Conservation (phyloP, 139 green algal species). For the Picochlorum sp. region DNA sequence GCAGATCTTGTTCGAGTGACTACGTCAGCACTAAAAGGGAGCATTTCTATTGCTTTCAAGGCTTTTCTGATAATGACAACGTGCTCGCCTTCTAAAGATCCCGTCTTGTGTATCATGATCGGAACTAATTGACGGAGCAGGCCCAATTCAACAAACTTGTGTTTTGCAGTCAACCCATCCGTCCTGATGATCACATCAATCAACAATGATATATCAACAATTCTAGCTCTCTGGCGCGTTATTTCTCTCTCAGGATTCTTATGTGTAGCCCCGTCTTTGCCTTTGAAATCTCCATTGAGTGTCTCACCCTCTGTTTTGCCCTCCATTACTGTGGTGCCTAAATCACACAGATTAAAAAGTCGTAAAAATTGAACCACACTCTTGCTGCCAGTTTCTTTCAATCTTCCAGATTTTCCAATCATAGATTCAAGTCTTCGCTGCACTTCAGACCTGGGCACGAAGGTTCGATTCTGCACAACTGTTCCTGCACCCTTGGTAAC, state of each 20-base stretch:
- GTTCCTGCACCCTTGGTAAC: no score
- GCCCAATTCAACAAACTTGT: conserved; percentile 61
- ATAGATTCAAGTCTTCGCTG: conserved; percentile 66
- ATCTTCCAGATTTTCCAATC: conserved; percentile 33
- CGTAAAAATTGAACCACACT: conserved; percentile 45
- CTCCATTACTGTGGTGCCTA: conserved; percentile 35
- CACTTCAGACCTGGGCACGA: conserved; percentile 55
- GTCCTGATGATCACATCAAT: conserved; percentile 77
- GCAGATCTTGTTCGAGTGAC: conserved; percentile 53
- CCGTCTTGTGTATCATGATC: conserved; percentile 36
- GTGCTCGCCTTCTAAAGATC: conserved; percentile 47
- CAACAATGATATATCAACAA: conserved; percentile 79
- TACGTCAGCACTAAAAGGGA: conserved; percentile 59
- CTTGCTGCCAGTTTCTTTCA: conserved; percentile 23
- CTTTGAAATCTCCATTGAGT: conserved; percentile 1
- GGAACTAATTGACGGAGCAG: conserved; percentile 66
- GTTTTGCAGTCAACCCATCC: conserved; percentile 13
- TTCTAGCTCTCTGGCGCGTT: conserved; percentile 61
- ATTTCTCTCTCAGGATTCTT: conserved; percentile 22
- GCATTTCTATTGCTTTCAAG: conserved; percentile 46
- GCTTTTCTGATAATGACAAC: conserved; percentile 52
- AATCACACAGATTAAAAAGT: conserved; percentile 89
- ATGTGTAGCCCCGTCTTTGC: conserved; percentile 23
- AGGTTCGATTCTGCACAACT: not conserved
- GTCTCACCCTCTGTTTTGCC: not conserved